Base-by-base conservation (phyloP, 257 asterid species). In the Marsdenia floribunda region DNA sequence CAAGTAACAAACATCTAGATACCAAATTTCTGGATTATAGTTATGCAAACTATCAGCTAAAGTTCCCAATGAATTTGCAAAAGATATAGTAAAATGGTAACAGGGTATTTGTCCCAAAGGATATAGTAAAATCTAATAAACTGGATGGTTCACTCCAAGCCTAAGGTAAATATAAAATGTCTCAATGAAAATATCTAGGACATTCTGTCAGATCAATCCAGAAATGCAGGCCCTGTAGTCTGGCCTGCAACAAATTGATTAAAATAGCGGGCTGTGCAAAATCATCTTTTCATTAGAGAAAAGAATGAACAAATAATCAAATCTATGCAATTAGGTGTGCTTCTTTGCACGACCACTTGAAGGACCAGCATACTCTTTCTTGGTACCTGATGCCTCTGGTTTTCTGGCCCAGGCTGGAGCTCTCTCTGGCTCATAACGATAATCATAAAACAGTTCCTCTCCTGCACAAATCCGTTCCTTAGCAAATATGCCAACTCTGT, bases 401-500 rank as follows among this genome's bases (percentile, higher is more conserved):
- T 95, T 92, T 68, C 80, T 92, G 11, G 97, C 97, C 99, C 99
- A 95, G 5, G 90, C 93, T 55, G 93, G 98, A 76, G 93, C 96
- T 75, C 90, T 86, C 66, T 92, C 96, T 0, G 96, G 71, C 79
- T 87, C 96, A 33, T 95, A 95, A 7, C 91, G 90, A 64, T 95
- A 95, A 77, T 90, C 99, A 42, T 92, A 92, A 60, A 95, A 90
- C 75, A 95, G 83, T 81, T 95, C 98, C 81, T 92, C 98, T 55
- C 98, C 98, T 14, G 96, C 89, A 67, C 71, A 50, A 65, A 95
- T 90, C 66, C 91, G 82, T 80, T 92, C 98, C 74, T 88, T 95
- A 52, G 98, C 93, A 80, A 87, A 95, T 81, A 95, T 95, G 22
- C 93, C 98, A 15, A 95, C 97, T 80, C 96, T 81, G 84, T 89